phyloP scores from a whole-genome alignment of 2,329 filamentous ascomycete genomes.

The Xylaria polymorpha region DNA sequence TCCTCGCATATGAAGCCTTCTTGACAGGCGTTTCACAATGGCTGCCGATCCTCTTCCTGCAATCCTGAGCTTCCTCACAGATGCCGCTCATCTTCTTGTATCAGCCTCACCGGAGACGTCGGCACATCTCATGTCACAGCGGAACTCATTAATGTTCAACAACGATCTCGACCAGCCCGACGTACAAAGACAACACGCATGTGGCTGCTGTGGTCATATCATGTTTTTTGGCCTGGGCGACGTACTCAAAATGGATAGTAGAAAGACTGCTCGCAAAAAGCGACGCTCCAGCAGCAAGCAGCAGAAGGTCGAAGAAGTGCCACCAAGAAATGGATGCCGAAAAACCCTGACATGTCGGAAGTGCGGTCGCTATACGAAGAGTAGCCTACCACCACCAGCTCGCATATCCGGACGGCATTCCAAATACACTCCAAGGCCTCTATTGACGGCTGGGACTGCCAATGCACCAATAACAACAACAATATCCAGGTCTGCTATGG shows the following conservation, averaged over 20 bases:
- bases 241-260: constrained; percentile 54
- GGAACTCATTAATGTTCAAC: constrained; percentile 61
- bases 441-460: not conserved
- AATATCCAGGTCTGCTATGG: not conserved
- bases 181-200: constrained; percentile 65
- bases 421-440: constrained; percentile 46
- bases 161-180: constrained; percentile 59
- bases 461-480: not conserved
- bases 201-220: constrained; percentile 70
- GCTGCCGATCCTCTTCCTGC: constrained; percentile 43
- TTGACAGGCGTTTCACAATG: constrained; percentile 21
- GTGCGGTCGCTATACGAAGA: constrained; percentile 58
- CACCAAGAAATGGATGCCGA: constrained; percentile 33
- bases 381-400: constrained; percentile 55
- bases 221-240: constrained; percentile 64
- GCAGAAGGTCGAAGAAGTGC: constrained; percentile 7
- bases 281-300: constrained; percentile 7
- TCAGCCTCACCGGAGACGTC: constrained; percentile 66
- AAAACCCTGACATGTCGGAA: constrained; percentile 60
- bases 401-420: constrained; percentile 41
- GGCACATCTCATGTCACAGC: constrained; percentile 68
- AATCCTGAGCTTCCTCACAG: constrained; percentile 61
- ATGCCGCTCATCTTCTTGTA: constrained; percentile 69
- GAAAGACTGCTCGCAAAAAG: constrained; percentile 61
- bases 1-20: not conserved